A percentile compares a stretch with the other conserved stretches of the same genome.
Conservation (phyloP, 2,329 filamentous ascomycete species). For the Fusarium lateritium region DNA sequence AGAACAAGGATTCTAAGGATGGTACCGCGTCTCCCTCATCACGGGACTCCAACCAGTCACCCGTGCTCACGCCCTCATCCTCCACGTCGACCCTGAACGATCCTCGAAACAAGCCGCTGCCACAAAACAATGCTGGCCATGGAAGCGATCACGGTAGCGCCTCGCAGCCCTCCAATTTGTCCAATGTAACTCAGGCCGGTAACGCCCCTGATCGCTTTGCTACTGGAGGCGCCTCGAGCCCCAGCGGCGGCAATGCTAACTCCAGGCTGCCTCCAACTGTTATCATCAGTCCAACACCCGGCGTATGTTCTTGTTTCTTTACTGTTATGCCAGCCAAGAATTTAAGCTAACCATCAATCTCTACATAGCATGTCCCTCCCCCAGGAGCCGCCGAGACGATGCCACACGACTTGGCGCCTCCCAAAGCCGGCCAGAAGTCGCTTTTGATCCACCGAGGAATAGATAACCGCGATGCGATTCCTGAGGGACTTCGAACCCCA, state of each 20-base stretch:
- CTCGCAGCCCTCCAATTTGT: conserved; percentile 58
- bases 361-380: conserved; percentile 81
- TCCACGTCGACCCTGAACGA: conserved; percentile 91
- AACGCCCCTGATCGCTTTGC: conserved; percentile 61
- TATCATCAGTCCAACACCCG: conserved; percentile 93
- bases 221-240: conserved; percentile 53
- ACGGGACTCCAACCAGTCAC: conserved; percentile 72
- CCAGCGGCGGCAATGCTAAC: conserved; percentile 55
- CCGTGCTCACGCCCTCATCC: conserved; percentile 83
- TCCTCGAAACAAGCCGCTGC: conserved; percentile 84
- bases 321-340: conserved; percentile 9
- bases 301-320: conserved; percentile 70
- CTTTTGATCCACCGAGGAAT: conserved; percentile 86
- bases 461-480: conserved; percentile 91
- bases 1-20: conserved; percentile 80
- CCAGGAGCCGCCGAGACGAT: conserved; percentile 97
- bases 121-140: conserved; percentile 66
- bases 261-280: conserved; percentile 82
- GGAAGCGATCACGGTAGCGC: conserved; percentile 60
- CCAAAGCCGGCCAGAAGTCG: conserved; percentile 92
- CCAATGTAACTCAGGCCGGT: conserved; percentile 56
- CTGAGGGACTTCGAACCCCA: conserved; percentile 93
- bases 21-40: conserved; percentile 85
- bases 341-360: conserved; percentile 26
- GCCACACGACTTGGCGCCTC: conserved; percentile 95